Base-by-base conservation (phyloP, 2,329 filamentous ascomycete genomes). In the Cryphonectria parasitica region DNA sequence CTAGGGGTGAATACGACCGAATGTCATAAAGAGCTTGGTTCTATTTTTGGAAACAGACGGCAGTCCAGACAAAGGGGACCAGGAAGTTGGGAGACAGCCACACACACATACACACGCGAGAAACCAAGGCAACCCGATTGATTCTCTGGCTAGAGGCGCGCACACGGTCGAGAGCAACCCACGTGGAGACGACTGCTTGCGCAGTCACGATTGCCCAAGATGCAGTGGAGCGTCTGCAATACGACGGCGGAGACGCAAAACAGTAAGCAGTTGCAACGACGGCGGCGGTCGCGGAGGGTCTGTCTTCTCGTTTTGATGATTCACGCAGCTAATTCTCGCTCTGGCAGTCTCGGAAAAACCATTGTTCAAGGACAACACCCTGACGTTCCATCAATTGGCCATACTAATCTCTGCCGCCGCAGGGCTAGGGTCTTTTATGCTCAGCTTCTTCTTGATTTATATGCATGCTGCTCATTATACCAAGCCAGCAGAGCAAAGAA, bases 381-480 rank as follows among this genome's bases (percentile, higher is more conserved):
- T 88, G 69, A 87, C 84, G 73, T 89, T 89, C 74, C 87, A 89
- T 75, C 77, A 84, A 61, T 79, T 89, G 43, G 86, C 86, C 45
- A 79, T 87, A 71, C 81, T 88, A 71, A 82, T 89, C 60, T 81
- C 82, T 36, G 85, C 82, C 60, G 81, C 78, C 62, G 83, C 82
- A 65, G 83, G 87, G 5, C 76, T 86, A 70, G 78, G 89, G 43
- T 83, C 88, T 54, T 83, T 85, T n/a, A 67, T 83, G 61, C 77
- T 86, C 56, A 89, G 87, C 69, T 78, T 89, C 64, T 88, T 84
- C 74, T 81, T 90, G 52, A 86, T 89, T 72, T 87, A 81, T 78
- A 85, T 85, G 81, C 88, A 90, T 81, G 87, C 88, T 41, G 74
- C 83, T 25, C 84, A 90, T 79, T 90, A 90, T 76, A 89, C 88